Evolutionary conservation across 192 early-diverging fungal genomes (phyloP).

Genomic region (Rhizoclosmatium globosum): DNA sequence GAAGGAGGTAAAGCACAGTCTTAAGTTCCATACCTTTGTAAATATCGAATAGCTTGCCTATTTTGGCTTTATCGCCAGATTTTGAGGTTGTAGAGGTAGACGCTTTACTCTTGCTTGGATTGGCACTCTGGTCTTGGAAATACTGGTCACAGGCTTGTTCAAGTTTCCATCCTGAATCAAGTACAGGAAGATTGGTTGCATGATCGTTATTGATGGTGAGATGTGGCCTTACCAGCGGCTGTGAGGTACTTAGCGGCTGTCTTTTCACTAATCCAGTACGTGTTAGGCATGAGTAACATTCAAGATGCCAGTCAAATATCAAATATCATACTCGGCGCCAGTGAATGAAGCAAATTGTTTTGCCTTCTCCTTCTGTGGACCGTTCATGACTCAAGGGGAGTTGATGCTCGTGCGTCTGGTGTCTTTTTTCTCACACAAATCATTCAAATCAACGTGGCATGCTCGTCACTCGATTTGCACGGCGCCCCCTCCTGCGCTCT

Average conservation of each 20-base stretch:
- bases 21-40: conserved; percentile 73
- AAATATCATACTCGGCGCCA: conserved; percentile 18
- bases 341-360: conserved; percentile 25
- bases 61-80: conserved; percentile 30
- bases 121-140: conserved; percentile 51
- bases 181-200: neutral
- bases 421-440: neutral
- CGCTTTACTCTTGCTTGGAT: neutral
- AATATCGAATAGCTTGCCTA: conserved; percentile 71
- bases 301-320: too few relatives aligned
- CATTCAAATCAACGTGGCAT: neutral
- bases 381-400: neutral
- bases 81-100: neutral
- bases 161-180: conserved; percentile 67
- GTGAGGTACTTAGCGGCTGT: conserved; percentile 2
- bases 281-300: neutral
- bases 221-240: neutral
- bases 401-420: neutral
- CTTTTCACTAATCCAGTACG: neutral
- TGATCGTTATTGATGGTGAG: too few relatives aligned
- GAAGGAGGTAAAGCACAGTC: neutral
- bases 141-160: conserved; percentile 70
- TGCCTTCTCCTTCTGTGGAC: neutral
- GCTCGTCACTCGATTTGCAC: too few relatives aligned
- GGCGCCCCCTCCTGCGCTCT: neutral